Conservation (phyloP, 129 eudicot genomes). For the Saposhnikovia divaricata region DNA sequence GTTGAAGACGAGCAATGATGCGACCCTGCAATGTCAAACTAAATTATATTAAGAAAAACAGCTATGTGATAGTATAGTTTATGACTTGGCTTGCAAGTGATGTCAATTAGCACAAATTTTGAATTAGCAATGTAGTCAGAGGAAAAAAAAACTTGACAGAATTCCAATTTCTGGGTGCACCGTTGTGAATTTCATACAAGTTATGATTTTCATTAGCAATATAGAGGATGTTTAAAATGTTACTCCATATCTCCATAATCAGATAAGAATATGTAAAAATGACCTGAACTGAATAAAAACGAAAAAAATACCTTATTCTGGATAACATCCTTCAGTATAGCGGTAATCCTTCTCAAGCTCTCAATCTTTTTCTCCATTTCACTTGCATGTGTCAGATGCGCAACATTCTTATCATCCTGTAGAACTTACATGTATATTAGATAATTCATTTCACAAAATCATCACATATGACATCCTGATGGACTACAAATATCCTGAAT, state of each 20-base stretch:
- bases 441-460: conserved; percentile 4
- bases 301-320: conserved; percentile 64
- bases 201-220: background rate
- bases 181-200: background rate
- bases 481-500: background rate
- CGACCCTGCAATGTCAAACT: conserved; percentile 55
- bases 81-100: background rate
- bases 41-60: background rate
- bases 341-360: conserved; percentile 78
- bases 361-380: conserved; percentile 97
- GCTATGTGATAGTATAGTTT: background rate
- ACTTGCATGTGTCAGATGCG: conserved; percentile 83
- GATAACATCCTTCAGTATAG: conserved; percentile 89
- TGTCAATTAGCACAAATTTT: background rate
- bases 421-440: conserved; percentile 5
- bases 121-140: background rate
- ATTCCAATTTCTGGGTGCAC: background rate
- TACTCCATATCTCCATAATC: background rate
- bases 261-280: background rate
- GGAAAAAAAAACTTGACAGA: background rate
- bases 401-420: conserved; percentile 95
- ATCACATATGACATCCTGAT: background rate
- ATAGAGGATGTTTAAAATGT: background rate
- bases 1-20: conserved; percentile 94
- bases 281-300: background rate